Evolutionary conservation across 352 stramenopile species (phyloP), one percentile per base, ranked within the genome.

Genomic region (Globisporangium carolinianum): DNA sequence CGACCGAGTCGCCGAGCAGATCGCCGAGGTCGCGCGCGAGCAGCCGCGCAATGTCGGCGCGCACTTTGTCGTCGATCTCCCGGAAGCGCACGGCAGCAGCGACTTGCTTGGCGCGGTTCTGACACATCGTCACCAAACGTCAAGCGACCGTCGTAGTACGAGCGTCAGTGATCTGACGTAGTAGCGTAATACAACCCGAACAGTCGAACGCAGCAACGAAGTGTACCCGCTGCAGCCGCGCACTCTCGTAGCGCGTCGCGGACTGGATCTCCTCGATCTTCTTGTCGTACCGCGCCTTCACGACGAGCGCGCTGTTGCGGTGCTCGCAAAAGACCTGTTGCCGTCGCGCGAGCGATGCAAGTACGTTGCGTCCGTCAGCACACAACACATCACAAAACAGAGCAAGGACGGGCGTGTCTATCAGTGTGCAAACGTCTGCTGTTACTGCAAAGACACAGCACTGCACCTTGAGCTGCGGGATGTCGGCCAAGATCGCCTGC

Each of bases 31-130:
- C 66, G 38, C 76, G 71, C 0, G 62, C 57, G 3, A 88, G 39
- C 15, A 86, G 48, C 14, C 65, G 55, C n/a, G 56, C 49, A 55
- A 87, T 74, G 15, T 89, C 69, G 2, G 58, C 61, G 39, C 75
- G 62, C 9, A 88, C 63, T 42, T 80, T 71, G 9, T 62, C 58
- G n/a, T 92, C 78, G 7, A 92, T 69, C 42, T 86, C 79, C 48
- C 75, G 63, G 59, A 87, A 89, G 9, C 82, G 79, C 37, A 66
- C 53, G n/a, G 66, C 59, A 3, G 82, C 79, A 14, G 73, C 75
- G 47, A 84, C 67, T 4, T 84, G 62, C 58, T 92, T 92, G 3
- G 61, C 60, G 51, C 71, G 72, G 47, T 92, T 92, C 82, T 92
- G 62, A 68, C 9, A 24, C 32, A 37, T 10, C 14, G 15, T 14